Percentiles rank a stretch among this genome's conserved stretches.
These are phyloP conservation scores for Cryptosporidium meleagridis DNA, from an alignment of 169 alveolate genomes.

Conservation along the genomic window DNA sequence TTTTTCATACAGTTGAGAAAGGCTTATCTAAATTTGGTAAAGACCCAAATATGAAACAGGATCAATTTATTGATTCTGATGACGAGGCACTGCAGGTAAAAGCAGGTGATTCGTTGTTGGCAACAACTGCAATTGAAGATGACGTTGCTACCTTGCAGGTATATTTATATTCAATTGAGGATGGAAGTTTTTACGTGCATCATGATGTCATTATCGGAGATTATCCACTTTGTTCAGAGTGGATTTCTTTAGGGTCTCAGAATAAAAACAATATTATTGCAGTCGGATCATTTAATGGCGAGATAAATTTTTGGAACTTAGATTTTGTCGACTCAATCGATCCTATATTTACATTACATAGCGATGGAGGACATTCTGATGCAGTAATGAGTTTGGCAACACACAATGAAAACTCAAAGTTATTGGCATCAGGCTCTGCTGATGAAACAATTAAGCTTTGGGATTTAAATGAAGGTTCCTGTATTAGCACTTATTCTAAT, in stretches of 20 bases:
- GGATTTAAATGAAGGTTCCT: slow-evolving; percentile 90
- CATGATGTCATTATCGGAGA: slow-evolving; percentile 79
- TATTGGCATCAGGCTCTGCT: slow-evolving; percentile 89
- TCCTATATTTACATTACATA: slow-evolving; percentile 59
- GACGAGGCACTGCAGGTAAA: slow-evolving; percentile 77
- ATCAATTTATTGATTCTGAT: slow-evolving; percentile 68
- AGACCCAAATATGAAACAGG: slow-evolving; percentile 51
- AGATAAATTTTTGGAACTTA: slow-evolving; percentile 76
- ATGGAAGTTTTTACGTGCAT: slow-evolving; percentile 80
- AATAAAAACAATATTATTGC: slow-evolving; percentile 64
- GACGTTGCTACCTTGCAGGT: slow-evolving; percentile 78
- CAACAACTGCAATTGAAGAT: slow-evolving; percentile 76
- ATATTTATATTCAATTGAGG: slow-evolving; percentile 76
- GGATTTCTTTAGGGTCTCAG: slow-evolving; percentile 58
- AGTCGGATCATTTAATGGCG: slow-evolving; percentile 75
- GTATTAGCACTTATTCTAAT: slow-evolving; percentile 87
- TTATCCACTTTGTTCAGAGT: slow-evolving; percentile 77
- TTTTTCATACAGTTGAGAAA: slow-evolving; percentile 61
- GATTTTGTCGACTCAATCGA: slow-evolving; percentile 77
- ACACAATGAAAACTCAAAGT: slow-evolving; percentile 33
- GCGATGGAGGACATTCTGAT: slow-evolving; percentile 52
- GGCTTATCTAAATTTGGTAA: neutral
- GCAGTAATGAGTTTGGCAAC: slow-evolving; percentile 76
- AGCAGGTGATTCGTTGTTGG: slow-evolving; percentile 74
- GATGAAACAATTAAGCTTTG: slow-evolving; percentile 91